Percentiles rank a stretch among this genome's conserved stretches.
Conservation (phyloP, 345 rosid species). For the Populus nigra region DNA sequence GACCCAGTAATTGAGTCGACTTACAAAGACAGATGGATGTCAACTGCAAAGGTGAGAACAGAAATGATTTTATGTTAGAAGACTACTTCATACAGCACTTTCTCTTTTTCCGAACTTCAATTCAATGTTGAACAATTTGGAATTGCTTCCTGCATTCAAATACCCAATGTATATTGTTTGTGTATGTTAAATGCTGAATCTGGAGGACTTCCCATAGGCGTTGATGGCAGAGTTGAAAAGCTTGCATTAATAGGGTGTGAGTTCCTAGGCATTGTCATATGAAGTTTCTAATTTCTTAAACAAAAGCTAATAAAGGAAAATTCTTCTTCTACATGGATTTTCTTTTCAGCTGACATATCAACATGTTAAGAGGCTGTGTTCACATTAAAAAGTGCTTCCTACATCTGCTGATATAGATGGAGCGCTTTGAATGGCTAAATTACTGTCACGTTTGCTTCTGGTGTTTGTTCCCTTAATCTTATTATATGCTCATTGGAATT, state of each 20-base stretch:
- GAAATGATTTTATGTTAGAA: neutral
- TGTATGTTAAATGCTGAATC: neutral
- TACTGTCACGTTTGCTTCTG: too few relatives aligned
- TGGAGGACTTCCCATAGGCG: neutral
- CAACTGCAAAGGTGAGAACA: constrained; percentile 77
- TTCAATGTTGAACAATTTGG: neutral
- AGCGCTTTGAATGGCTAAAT: too few relatives aligned
- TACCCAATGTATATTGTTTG: neutral
- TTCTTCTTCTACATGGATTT: too few relatives aligned
- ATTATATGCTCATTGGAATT: too few relatives aligned
- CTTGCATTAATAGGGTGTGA: neutral
- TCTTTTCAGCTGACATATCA: too few relatives aligned
- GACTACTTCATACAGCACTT: neutral
- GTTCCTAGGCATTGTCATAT: neutral
- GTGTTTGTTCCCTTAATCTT: too few relatives aligned
- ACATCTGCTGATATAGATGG: too few relatives aligned
- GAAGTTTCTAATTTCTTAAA: neutral
- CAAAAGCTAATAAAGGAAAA: neutral
- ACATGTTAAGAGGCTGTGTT: too few relatives aligned
- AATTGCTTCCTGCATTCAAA: neutral
- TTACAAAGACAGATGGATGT: constrained; percentile 77
- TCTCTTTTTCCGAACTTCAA: neutral
- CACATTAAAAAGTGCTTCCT: too few relatives aligned
- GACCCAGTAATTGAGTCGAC: constrained; percentile 89
- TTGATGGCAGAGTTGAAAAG: neutral